phyloP scores from a whole-genome alignment of 2,329 filamentous ascomycete species.

The Colletotrichum tropicale region DNA sequence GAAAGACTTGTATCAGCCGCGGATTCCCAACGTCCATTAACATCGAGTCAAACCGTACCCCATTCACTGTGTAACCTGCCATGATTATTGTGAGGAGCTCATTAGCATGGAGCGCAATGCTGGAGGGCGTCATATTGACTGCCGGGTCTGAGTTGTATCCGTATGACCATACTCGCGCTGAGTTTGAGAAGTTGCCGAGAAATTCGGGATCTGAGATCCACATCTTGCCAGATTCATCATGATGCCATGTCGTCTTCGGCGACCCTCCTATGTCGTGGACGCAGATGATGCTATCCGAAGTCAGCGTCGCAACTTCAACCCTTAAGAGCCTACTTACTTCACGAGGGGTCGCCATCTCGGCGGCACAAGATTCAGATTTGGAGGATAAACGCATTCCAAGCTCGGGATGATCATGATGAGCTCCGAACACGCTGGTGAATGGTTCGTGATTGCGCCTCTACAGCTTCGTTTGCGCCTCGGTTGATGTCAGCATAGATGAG shows the following conservation, averaged over 20 bases:
- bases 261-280: constrained; percentile 26
- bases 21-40: too few species aligned
- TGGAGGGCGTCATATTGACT: constrained; percentile 26
- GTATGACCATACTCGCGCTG: constrained; percentile 25
- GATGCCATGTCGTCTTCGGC: constrained; percentile 24
- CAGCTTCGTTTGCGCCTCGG: neutral
- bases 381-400: constrained; percentile 19
- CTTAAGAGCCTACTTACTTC: neutral
- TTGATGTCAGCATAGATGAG: neutral
- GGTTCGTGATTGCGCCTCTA: neutral
- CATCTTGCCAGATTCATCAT: constrained; percentile 25
- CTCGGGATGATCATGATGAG: constrained; percentile 10
- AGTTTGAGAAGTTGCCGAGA: constrained; percentile 17
- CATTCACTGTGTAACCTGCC: neutral
- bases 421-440: neutral
- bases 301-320: constrained; percentile 19
- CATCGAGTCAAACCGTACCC: constrained; percentile 7
- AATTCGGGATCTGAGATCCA: constrained; percentile 29
- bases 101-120: constrained; percentile 25
- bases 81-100: constrained; percentile 22
- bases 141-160: constrained; percentile 26
- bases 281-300: constrained; percentile 23
- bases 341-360: constrained; percentile 2
- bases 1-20: too few species aligned
- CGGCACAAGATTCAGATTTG: neutral